These are phyloP conservation scores for Aspergillus chevalieri DNA, from an alignment of 2,329 filamentous ascomycete genomes.

Conservation along the genomic window DNA sequence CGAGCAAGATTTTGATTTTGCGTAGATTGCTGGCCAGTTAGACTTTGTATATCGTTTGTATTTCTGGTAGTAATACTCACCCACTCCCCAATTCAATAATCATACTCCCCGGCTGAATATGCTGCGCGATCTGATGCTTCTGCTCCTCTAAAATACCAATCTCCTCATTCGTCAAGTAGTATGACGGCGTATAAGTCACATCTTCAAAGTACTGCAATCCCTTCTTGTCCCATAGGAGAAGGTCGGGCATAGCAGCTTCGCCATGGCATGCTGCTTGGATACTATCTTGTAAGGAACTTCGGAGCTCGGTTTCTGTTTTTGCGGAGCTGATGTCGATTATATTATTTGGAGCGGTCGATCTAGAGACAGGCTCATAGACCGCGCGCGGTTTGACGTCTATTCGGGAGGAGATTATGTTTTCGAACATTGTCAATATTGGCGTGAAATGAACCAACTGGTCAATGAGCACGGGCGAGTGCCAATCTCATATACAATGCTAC, in stretches of 20 bases:
- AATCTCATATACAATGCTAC: too few relatives aligned
- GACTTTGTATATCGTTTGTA: constrained; percentile 40
- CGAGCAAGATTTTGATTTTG: constrained; percentile 73
- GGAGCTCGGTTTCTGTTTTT: constrained; percentile 3
- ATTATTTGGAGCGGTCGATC: not conserved
- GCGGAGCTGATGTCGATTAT: constrained; percentile 9
- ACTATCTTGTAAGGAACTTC: constrained; percentile 1
- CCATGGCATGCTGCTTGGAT: constrained; percentile 2
- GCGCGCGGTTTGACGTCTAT: not conserved
- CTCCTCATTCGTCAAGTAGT: constrained; percentile 90
- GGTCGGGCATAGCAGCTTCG: constrained; percentile 15
- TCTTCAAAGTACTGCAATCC: constrained; percentile 22
- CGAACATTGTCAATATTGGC: not conserved
- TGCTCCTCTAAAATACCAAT: constrained; percentile 64
- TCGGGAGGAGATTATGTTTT: not conserved
- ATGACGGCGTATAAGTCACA: constrained; percentile 38
- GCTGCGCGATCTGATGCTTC: constrained; percentile 53
- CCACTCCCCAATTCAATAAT: constrained; percentile 44
- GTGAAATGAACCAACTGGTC: too few relatives aligned
- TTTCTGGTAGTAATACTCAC: not conserved
- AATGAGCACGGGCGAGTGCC: too few relatives aligned
- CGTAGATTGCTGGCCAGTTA: constrained; percentile 47
- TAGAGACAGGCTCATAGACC: not conserved
- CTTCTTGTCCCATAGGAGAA: constrained; percentile 20
- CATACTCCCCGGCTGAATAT: constrained; percentile 68